Percentiles rank a stretch among this genome's conserved stretches.
Conservation (phyloP, 768 basidiomycete genomes). For the Panaeolus papilionaceus region DNA sequence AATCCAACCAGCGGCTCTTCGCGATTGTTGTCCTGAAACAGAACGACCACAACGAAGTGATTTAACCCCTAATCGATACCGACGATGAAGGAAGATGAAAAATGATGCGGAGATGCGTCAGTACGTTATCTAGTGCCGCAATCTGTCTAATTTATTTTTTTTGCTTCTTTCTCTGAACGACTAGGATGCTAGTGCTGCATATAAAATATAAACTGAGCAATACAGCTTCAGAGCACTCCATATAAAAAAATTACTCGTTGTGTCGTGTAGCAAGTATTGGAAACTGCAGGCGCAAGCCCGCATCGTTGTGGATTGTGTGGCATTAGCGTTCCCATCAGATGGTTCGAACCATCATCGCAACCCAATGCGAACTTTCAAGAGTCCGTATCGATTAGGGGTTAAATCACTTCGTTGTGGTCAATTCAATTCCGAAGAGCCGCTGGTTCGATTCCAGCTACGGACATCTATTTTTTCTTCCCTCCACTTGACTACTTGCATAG, state of each 20-base stretch:
- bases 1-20: conserved; percentile 42
- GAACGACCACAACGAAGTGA: conserved; percentile 37
- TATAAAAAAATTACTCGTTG: no score
- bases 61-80: conserved; percentile 43
- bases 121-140: no score
- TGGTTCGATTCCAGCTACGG: conserved; percentile 40
- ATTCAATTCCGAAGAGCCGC: conserved; percentile 36
- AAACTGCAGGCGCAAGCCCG: no score
- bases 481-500: neutral
- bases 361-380: neutral
- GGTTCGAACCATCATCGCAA: no score
- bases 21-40: conserved; percentile 19
- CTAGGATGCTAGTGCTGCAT: no score
- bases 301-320: no score
- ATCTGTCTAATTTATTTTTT: no score
- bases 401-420: conserved; percentile 43
- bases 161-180: no score
- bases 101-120: neutral
- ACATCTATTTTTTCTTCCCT: neutral
- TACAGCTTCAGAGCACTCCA: no score
- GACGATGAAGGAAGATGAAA: neutral
- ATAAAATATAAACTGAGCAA: no score
- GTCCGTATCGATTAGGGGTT: conserved; percentile 43
- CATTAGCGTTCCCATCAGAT: no score
- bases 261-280: no score